phyloP scores from a whole-genome alignment of 2,329 filamentous ascomycete species.

The Trichoderma citrinoviride region DNA sequence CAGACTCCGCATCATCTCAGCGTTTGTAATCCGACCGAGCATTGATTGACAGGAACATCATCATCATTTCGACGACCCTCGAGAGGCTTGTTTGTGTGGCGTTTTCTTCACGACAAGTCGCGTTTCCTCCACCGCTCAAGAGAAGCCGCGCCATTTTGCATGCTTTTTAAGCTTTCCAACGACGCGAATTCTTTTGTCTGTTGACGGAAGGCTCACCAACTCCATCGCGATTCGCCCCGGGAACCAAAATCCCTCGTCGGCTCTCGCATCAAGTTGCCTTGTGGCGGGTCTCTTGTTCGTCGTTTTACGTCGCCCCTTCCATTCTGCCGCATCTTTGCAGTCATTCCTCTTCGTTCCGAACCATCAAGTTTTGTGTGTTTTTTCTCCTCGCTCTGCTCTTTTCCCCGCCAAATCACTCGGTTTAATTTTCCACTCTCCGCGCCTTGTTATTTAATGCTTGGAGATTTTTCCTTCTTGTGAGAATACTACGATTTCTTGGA shows the following conservation, averaged over 20 bases:
- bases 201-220: slow-evolving; percentile 12
- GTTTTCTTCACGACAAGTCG: not conserved
- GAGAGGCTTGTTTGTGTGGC: not conserved
- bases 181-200: not conserved
- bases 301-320: slow-evolving; percentile 13
- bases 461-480: slow-evolving; percentile 21
- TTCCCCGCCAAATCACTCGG: not conserved
- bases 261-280: not conserved
- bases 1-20: not conserved
- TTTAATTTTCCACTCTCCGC: slow-evolving; percentile 13
- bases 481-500: slow-evolving; percentile 25
- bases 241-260: not conserved
- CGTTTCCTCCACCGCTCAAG: not conserved
- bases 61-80: slow-evolving; percentile 5
- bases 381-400: not conserved
- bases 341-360: not conserved
- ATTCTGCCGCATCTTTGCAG: not conserved
- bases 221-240: not conserved
- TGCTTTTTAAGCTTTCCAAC: not conserved
- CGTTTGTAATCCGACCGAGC: slow-evolving; percentile 20
- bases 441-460: not conserved
- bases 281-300: slow-evolving; percentile 6
- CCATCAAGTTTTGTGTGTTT: not conserved
- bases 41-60: slow-evolving; percentile 15
- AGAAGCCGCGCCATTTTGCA: slow-evolving; percentile 2